Evolutionary conservation across 2,329 filamentous ascomycete genomes (phyloP).

Genomic region (Bimuria novae-zelandiae): DNA sequence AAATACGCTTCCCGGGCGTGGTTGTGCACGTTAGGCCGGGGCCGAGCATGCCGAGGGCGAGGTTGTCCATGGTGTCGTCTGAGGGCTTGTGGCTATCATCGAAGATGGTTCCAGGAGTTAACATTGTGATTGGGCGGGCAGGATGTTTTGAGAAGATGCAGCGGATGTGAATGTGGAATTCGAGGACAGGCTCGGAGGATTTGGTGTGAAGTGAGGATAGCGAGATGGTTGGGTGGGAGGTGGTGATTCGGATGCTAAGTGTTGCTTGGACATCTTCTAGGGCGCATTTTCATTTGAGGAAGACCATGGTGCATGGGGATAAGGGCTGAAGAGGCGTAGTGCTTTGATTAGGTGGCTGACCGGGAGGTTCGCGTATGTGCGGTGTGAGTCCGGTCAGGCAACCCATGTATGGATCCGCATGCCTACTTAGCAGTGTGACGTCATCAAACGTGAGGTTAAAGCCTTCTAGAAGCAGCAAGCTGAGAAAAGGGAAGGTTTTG

Average conservation of each 20-base stretch:
- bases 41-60: constrained; percentile 5
- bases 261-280: background rate
- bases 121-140: background rate
- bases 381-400: too few relatives aligned
- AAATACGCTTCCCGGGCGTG: background rate
- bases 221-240: background rate
- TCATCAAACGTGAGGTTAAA: too few relatives aligned
- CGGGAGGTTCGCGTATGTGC: too few relatives aligned
- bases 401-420: too few relatives aligned
- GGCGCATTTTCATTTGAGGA: background rate
- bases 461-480: too few relatives aligned
- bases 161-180: background rate
- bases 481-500: too few relatives aligned
- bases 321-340: too few relatives aligned
- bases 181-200: background rate
- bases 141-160: background rate
- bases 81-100: background rate
- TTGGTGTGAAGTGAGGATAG: background rate
- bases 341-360: too few relatives aligned
- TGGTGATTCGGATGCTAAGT: background rate
- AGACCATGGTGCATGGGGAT: background rate
- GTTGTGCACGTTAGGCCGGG: background rate
- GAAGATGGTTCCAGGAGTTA: constrained; percentile 1
- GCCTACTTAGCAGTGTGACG: too few relatives aligned
- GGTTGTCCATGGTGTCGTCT: constrained; percentile 2